Percentiles rank a stretch among this genome's conserved stretches.
These are phyloP conservation scores for Pseudocercospora fijiensis DNA, from an alignment of 2,329 filamentous ascomycete genomes.

Conservation along the genomic window DNA sequence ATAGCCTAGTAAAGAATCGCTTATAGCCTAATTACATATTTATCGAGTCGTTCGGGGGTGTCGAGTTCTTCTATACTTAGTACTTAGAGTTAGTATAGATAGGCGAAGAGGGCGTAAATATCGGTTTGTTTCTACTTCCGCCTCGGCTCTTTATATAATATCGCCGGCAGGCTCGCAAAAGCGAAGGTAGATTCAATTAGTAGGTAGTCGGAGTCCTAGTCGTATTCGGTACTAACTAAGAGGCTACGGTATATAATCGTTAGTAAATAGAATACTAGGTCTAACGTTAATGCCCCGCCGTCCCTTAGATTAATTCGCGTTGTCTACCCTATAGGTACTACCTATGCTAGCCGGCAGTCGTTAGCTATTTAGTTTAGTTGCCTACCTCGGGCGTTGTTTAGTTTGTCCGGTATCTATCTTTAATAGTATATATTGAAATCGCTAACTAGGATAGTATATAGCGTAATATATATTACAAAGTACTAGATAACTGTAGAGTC, in stretches of 20 bases:
- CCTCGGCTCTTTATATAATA: background rate
- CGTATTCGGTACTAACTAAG: background rate
- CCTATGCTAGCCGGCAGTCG: background rate
- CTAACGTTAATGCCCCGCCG: background rate
- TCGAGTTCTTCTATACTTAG: no score
- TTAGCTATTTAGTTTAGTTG: background rate
- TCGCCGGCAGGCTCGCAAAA: background rate
- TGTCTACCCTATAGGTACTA: background rate
- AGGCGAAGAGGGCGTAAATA: no score
- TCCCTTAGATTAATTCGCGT: background rate
- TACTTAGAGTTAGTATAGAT: no score
- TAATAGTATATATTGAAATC: no score
- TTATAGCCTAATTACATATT: background rate
- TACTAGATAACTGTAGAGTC: no score
- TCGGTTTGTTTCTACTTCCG: background rate
- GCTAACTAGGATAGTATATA: no score
- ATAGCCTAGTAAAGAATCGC: background rate
- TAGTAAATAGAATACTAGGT: background rate
- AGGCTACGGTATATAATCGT: background rate
- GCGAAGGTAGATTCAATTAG: background rate
- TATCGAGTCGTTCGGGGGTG: no score
- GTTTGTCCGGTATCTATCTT: no score
- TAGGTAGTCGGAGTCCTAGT: background rate
- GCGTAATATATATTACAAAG: no score
- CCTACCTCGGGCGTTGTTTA: no score